These are phyloP conservation scores for Scopulariopsis brevicaulis DNA, from an alignment of 2,329 filamentous ascomycete species.

Conservation along the genomic window DNA sequence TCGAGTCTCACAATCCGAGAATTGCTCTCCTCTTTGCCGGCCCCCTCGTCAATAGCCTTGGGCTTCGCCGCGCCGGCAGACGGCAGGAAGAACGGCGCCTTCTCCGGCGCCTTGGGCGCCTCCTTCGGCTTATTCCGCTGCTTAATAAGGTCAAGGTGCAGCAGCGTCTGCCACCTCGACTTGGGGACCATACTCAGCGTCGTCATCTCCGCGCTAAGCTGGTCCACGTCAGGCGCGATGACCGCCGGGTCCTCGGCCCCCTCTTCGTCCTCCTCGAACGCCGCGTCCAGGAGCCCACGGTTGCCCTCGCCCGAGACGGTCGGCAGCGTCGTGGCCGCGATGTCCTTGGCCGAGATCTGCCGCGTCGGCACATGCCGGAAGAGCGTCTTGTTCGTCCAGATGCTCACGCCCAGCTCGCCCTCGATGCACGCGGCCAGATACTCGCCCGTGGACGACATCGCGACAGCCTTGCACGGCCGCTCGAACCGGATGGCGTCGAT, in stretches of 20 bases:
- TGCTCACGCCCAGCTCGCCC: conserved; percentile 73
- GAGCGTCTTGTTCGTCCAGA: conserved; percentile 91
- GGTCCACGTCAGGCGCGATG: conserved; percentile 52
- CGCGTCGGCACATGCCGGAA: conserved; percentile 82
- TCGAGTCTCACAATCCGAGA: conserved; percentile 63
- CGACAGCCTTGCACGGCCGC: conserved; percentile 68
- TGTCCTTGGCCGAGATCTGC: conserved; percentile 69
- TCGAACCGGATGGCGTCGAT: conserved; percentile 82
- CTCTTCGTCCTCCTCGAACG: conserved; percentile 45
- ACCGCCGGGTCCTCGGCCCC: conserved; percentile 38
- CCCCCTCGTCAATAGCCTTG: conserved; percentile 15
- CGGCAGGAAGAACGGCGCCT: conserved; percentile 90
- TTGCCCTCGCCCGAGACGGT: conserved; percentile 77
- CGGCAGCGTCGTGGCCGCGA: conserved; percentile 54
- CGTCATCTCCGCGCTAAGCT: conserved; percentile 72
- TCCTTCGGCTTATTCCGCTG: conserved; percentile 91
- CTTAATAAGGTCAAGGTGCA: conserved; percentile 87
- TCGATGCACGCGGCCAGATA: conserved; percentile 85
- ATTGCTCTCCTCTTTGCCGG: conserved; percentile 26
- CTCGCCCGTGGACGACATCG: conserved; percentile 84
- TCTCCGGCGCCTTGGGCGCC: conserved; percentile 81
- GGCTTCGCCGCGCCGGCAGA: conserved; percentile 35
- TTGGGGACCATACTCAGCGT: conserved; percentile 85
- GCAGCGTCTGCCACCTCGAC: conserved; percentile 84
- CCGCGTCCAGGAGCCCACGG: conserved; percentile 62